Conservation (phyloP, 768 basidiomycete genomes). For the Rhizopogon roseolus region DNA sequence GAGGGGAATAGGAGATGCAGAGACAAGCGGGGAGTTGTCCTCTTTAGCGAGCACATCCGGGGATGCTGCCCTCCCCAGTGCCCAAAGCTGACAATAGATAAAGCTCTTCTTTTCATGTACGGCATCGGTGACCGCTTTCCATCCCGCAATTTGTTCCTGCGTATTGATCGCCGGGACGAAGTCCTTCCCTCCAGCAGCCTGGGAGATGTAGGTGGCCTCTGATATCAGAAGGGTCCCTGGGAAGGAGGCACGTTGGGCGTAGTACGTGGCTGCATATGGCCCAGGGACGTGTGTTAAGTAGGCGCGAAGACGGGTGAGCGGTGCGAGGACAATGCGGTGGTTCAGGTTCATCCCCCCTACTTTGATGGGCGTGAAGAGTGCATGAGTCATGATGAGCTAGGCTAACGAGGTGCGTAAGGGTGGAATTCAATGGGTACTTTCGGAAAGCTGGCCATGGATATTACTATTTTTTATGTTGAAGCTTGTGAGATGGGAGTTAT, state of each 20-base stretch:
- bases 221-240: slow-evolving; percentile 41
- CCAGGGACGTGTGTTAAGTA: slow-evolving; percentile 22
- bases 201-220: slow-evolving; percentile 39
- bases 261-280: slow-evolving; percentile 30
- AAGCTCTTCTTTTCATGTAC: slow-evolving; percentile 39
- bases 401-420: not conserved
- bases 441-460: too few relatives aligned
- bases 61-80: slow-evolving; percentile 35
- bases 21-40: slow-evolving; percentile 15
- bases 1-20: slow-evolving; percentile 19
- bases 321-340: slow-evolving; percentile 34
- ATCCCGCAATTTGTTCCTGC: slow-evolving; percentile 45
- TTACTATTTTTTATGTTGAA: too few relatives aligned
- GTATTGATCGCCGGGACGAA: slow-evolving; percentile 47
- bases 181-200: slow-evolving; percentile 22
- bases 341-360: slow-evolving; percentile 24
- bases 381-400: not conserved
- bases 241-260: slow-evolving; percentile 29
- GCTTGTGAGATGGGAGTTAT: too few relatives aligned
- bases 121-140: slow-evolving; percentile 44
- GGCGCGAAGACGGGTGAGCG: slow-evolving; percentile 30
- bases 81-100: slow-evolving; percentile 47
- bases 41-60: slow-evolving; percentile 12
- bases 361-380: slow-evolving; percentile 27
- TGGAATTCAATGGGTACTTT: too few relatives aligned